Evolutionary conservation across 1,284 basidiomycete species (phyloP), one percentile per base, ranked within the genome.

Genomic region (Moesziomyces sp.): DNA sequence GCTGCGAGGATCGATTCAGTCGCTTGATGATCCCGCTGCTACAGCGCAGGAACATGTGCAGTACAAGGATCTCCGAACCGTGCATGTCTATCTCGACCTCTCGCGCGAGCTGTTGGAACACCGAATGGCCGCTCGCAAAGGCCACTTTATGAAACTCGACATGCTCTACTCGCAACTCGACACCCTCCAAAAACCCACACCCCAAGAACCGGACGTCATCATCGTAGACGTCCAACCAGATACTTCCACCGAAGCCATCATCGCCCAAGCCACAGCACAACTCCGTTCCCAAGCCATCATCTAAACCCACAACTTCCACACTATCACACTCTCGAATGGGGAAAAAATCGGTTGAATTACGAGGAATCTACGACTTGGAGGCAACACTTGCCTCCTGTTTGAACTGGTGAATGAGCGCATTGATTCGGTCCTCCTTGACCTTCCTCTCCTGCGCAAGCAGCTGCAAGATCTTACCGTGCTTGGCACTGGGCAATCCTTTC

Each of bases 151-250:
- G 91, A 94, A 94, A 84, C 88, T 89, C 24, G 82, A 84, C 23
- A 96, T 97, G 94, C 87, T 98, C 69, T 90, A 91, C 55, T 91
- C 91, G 70, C 95, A 97, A 86, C 82, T 97, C 66, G 86, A 86
- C 19, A 91, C 92, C 38, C 83, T 98, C 62, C 92, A 97, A 85
- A 88, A 87, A 68, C 93, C 93, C 0, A 30, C 49, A 16, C 44
- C 16, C 5, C 19, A 14, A n/a, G 71, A 74, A 47, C 35, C 49
- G 7, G 60, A 53, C 2, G 52, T 68, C 38, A 23, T 74, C 21
- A 34, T 23, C 21, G 43, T 65, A 1, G 54, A 61, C 3, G 65
- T 74, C 8, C 26, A 34, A 18, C 16, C 23, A 6, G 42, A 58
- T 1, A 65, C 34, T n/a, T 40, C 21, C 1, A 68, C 50, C 8